Base-by-base conservation (phyloP, 768 basidiomycete genomes). In the Symmetrospora coprosmae region DNA sequence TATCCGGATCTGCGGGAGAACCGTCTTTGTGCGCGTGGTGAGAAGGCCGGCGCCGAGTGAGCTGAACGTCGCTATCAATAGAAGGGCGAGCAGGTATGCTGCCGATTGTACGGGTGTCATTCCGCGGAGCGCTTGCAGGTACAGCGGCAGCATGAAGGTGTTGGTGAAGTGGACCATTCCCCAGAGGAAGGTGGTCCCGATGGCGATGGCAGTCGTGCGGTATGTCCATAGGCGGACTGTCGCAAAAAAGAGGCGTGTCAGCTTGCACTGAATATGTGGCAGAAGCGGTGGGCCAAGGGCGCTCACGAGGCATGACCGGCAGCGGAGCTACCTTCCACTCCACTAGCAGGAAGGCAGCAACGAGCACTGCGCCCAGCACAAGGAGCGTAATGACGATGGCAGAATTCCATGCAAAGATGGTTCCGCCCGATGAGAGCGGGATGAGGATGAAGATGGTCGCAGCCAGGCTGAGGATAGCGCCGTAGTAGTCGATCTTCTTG, bases 61-160 rank as follows among this genome's bases (percentile, higher is more conserved):
- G 40, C 64, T 66, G 17, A 66, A 25, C 1, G 67, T 55, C 40
- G 68, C 67, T 13, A 64, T 64, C n/a, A 71, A 50, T 17, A 69
- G 64, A 59, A 69, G 69, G 1, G 65, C 65, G 16, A 71, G 67
- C 14, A 70, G 67, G 25, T 66, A 53, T 5, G 67, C 66, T 4
- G 69, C 71, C 9, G 69, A 66, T 25, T 49, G 38, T 40, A 71
- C 63, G 14, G 67, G 58, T 11, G 64, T 56, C 41, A 61, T 63
- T 9, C 68, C 68, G n/a, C 49, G 23, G 23, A 50, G 31, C 25
- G 38, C 49, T 50, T 50, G 49, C 16, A 59, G 45, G 31, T 59
- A 59, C 7, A 59, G 40, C 2, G 56, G 56, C 35, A 59, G 28
- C 23, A 41, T 43, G 40, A 45, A 59, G 30, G 45, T 40, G 40